Percentiles rank a stretch among this genome's conserved stretches.
Conservation (phyloP, 805 yeast genomes). For the Cyberlindnera japonica region DNA sequence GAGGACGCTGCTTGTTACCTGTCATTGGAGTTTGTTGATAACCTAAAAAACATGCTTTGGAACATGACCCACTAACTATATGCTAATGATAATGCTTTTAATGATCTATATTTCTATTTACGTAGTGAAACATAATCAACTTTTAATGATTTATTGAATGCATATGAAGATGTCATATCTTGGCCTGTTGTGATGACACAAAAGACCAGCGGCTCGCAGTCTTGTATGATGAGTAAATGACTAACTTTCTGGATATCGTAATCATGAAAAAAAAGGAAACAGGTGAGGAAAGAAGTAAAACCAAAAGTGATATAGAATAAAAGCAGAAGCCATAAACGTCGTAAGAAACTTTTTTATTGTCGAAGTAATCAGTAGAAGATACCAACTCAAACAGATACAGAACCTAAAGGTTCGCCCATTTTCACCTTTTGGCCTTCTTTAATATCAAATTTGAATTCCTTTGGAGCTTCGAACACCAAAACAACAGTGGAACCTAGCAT, state of each 20-base stretch:
- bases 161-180: too few species aligned
- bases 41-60: slow-evolving; percentile 45
- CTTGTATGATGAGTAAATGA: too few species aligned
- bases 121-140: too few species aligned
- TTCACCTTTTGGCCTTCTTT: slow-evolving; percentile 72
- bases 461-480: slow-evolving; percentile 93
- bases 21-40: slow-evolving; percentile 49
- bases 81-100: too few species aligned
- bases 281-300: not conserved
- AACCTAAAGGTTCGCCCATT: slow-evolving; percentile 81
- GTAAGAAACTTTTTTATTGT: not conserved
- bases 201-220: too few species aligned
- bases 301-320: not conserved
- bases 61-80: too few species aligned
- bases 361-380: too few species aligned
- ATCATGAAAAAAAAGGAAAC: not conserved
- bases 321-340: slow-evolving; percentile 2
- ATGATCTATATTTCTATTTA: too few species aligned
- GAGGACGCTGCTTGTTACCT: slow-evolving; percentile 39
- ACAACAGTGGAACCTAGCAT: slow-evolving; percentile 96
- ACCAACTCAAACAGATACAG: slow-evolving; percentile 10
- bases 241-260: too few species aligned
- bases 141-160: too few species aligned
- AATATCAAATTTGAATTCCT: slow-evolving; percentile 64
- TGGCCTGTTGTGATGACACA: too few species aligned